A percentile compares a stretch with the other conserved stretches of the same genome.
Conservation (phyloP, 257 asterid species). For the Lycium ferocissimum region DNA sequence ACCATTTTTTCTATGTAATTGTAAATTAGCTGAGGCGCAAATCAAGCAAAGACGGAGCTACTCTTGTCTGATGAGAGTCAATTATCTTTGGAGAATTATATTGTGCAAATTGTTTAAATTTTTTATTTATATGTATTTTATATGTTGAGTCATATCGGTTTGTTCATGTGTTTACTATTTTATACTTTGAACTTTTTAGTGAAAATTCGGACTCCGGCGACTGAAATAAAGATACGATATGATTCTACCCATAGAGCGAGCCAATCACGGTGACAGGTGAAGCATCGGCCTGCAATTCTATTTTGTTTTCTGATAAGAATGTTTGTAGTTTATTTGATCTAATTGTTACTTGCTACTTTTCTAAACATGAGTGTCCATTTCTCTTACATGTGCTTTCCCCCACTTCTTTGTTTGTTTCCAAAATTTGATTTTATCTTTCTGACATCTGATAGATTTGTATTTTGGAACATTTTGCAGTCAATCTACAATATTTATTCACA, state of each 20-base stretch:
- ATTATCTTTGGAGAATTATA: no score
- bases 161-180: no score
- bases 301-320: neutral
- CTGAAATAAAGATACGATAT: no score
- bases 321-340: neutral
- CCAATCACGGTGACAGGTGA: neutral
- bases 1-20: no score
- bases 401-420: conserved; percentile 1
- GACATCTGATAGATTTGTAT: neutral
- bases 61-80: no score
- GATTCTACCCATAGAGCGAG: no score
- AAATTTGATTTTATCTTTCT: neutral
- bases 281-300: neutral
- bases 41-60: neutral
- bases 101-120: no score
- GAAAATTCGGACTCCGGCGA: neutral
- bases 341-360: neutral
- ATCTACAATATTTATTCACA: neutral
- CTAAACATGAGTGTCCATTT: neutral
- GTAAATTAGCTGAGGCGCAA: neutral
- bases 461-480: conserved; percentile 2
- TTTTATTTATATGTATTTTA: no score
- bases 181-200: neutral
- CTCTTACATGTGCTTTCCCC: conserved; percentile 9
- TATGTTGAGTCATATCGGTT: no score